A percentile compares a stretch with the other conserved stretches of the same genome.
These are phyloP conservation scores for Allantophomopsis lycopodina DNA, from an alignment of 2,329 filamentous ascomycete genomes.

Conservation along the genomic window DNA sequence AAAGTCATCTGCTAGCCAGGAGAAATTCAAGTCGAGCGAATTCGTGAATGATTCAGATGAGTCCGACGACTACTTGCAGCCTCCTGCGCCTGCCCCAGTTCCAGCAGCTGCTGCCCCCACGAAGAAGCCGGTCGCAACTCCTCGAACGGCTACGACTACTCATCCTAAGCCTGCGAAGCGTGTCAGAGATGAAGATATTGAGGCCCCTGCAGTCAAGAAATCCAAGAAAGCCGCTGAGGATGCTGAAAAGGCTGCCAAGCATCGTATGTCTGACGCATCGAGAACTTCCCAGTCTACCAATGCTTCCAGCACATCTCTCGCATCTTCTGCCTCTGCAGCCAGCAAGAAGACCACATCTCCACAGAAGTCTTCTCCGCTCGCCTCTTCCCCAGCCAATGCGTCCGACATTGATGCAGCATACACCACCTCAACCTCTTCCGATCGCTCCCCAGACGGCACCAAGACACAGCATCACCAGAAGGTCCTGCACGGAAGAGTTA, in stretches of 20 bases:
- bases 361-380: slow-evolving; percentile 48
- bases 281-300: slow-evolving; percentile 28
- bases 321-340: slow-evolving; percentile 6
- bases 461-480: too few species aligned
- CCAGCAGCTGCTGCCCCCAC: background rate
- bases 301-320: slow-evolving; percentile 25
- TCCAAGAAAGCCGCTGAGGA: slow-evolving; percentile 10
- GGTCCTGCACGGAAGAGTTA: too few species aligned
- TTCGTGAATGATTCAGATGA: slow-evolving; percentile 1
- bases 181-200: slow-evolving; percentile 1
- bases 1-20: slow-evolving; percentile 3
- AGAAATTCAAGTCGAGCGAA: slow-evolving; percentile 1
- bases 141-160: background rate
- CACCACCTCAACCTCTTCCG: slow-evolving; percentile 9
- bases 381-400: slow-evolving; percentile 52
- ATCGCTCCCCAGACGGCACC: background rate
- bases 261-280: slow-evolving; percentile 33
- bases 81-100: background rate
- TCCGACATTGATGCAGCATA: slow-evolving; percentile 39
- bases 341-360: slow-evolving; percentile 41
- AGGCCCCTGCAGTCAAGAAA: slow-evolving; percentile 4
- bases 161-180: slow-evolving; percentile 12
- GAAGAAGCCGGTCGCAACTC: background rate
- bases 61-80: background rate
- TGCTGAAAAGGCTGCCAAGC: slow-evolving; percentile 8